phyloP scores from a whole-genome alignment of 495 filamentous ascomycete genomes.

The Aspergillus steynii region DNA sequence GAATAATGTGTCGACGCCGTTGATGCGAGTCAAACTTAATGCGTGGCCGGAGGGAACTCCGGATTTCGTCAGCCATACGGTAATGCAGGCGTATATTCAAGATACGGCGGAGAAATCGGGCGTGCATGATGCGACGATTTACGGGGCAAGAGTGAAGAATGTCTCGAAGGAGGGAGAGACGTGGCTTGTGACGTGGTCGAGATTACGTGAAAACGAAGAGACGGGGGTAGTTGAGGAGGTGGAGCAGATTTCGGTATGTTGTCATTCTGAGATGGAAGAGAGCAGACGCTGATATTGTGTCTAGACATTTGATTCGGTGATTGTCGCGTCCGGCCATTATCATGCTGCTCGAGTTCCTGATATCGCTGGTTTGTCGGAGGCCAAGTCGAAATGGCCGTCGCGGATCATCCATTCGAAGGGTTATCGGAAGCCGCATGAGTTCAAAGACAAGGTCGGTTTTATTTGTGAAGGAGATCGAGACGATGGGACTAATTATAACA shows the following conservation, averaged over 20 bases:
- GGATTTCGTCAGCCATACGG: slow-evolving; percentile 54
- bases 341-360: slow-evolving; percentile 57
- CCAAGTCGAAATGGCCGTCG: slow-evolving; percentile 52
- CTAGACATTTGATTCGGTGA: slow-evolving; percentile 55
- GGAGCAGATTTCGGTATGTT: slow-evolving; percentile 26
- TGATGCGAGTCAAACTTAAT: slow-evolving; percentile 60
- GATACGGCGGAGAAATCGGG: slow-evolving; percentile 50
- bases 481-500: too few species aligned
- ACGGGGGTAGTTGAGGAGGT: slow-evolving; percentile 17
- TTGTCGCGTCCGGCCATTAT: slow-evolving; percentile 62
- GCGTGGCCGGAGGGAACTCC: slow-evolving; percentile 60
- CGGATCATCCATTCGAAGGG: slow-evolving; percentile 61
- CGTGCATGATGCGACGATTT: slow-evolving; percentile 50
- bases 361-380: slow-evolving; percentile 51
- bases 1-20: slow-evolving; percentile 64
- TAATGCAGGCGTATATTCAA: slow-evolving; percentile 60
- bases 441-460: slow-evolving; percentile 38
- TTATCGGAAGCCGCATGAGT: slow-evolving; percentile 53
- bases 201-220: slow-evolving; percentile 33
- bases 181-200: slow-evolving; percentile 52
- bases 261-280: neutral
- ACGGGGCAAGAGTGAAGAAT: slow-evolving; percentile 58
- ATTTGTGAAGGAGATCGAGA: neutral
- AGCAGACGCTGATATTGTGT: neutral
- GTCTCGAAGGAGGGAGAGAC: slow-evolving; percentile 44